These are phyloP conservation scores for Apium graveolens DNA, from an alignment of 129 eudicot genomes.

Conservation along the genomic window DNA sequence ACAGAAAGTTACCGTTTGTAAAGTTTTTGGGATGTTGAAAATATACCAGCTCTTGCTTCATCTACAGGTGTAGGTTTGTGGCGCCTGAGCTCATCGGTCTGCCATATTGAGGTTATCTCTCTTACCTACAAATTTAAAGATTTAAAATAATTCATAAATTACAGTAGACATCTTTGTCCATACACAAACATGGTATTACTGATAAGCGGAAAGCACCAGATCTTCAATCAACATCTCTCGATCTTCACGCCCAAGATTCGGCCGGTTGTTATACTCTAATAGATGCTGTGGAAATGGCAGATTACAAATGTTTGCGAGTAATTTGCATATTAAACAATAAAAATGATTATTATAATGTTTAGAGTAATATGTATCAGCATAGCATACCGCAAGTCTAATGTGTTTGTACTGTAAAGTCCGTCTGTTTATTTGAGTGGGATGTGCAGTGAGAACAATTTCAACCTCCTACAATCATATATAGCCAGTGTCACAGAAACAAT, in stretches of 20 bases:
- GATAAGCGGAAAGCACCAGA: conserved; percentile 47
- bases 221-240: conserved; percentile 90
- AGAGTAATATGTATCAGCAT: background rate
- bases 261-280: conserved; percentile 73
- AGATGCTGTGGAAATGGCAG: conserved; percentile 56
- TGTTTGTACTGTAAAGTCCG: conserved; percentile 92
- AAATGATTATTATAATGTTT: background rate
- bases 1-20: background rate
- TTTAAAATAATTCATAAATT: conserved; percentile 13
- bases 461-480: conserved; percentile 48
- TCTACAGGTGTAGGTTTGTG: conserved; percentile 98
- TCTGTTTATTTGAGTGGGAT: conserved; percentile 93
- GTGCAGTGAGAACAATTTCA: conserved; percentile 97
- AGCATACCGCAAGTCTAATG: conserved; percentile 79
- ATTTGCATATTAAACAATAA: background rate
- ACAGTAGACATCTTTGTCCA: background rate
- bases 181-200: background rate
- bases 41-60: conserved; percentile 92
- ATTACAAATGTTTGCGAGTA: background rate
- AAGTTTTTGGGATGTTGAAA: conserved; percentile 2
- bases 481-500: conserved; percentile 8
- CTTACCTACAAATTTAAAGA: conserved; percentile 51
- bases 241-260: conserved; percentile 84
- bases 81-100: conserved; percentile 95
- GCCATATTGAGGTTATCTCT: conserved; percentile 97